Evolutionary conservation across 1,284 basidiomycete genomes (phyloP), one percentile per base, ranked within the genome.

Genomic region (Cronartium quercuum): DNA sequence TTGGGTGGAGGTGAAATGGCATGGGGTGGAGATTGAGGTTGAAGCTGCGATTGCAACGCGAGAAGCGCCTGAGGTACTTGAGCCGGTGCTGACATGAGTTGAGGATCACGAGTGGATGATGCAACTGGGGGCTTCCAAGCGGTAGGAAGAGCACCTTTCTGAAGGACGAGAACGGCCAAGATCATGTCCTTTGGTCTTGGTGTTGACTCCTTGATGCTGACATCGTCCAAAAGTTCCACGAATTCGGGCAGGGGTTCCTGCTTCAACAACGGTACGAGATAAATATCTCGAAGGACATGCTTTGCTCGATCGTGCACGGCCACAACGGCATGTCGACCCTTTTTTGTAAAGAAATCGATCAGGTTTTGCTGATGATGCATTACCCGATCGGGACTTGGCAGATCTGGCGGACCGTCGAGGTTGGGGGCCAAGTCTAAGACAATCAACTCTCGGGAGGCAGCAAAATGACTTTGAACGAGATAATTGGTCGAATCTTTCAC

Each of bases 191-290:
- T 80, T 18, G 81, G 85, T 21, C 92, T 85, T 13, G 83, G 81
- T 76, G 85, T 86, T 6, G 91, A 89, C 67, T 79, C 78, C 9
- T 78, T 74, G 0, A 97, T 81, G 65, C 84, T 84, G 69, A 91
- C 85, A n/a, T 90, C 86, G 78, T 94, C 92, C 68, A 95, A 83
- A 1, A 95, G 84, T 77, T 94, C 91, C 76, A 94, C 86, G 78
- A 89, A 92, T 76, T 94, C 92, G 0, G 93, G 94, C 0, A 91
- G 82, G 0, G 88, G 84, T 66, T 90, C 86, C 35, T 83, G 84
- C 15, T 90, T 85, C 21, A 86, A 84, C 6, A 96, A 82, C 0
- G 94, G 94, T 24, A 95, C 86, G 76, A 95, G 86, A 80, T 97
- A 97, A 41, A 95, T 83, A 81, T 97, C 94, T 77, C 89, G 89